These are phyloP conservation scores for Lantana camara DNA, from an alignment of 257 asterid genomes.

Conservation along the genomic window DNA sequence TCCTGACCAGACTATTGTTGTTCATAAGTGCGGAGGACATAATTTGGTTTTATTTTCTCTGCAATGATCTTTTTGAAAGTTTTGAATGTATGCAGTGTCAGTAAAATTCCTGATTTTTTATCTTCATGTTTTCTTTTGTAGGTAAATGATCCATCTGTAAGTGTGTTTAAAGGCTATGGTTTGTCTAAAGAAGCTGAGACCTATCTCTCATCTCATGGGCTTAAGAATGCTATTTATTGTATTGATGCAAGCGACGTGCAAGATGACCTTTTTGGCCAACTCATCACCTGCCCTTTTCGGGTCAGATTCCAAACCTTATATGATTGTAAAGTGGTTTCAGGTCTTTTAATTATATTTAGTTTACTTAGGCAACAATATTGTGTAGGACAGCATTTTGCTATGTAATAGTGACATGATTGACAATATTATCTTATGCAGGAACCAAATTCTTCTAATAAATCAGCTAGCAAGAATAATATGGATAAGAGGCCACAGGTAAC, in stretches of 20 bases:
- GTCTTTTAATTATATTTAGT: background rate
- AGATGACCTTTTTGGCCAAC: slow-evolving; percentile 83
- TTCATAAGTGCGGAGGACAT: background rate
- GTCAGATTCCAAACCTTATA: slow-evolving; percentile 46
- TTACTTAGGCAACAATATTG: background rate
- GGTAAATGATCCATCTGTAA: slow-evolving; percentile 64
- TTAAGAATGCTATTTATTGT: slow-evolving; percentile 75
- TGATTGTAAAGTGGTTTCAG: slow-evolving; percentile 12
- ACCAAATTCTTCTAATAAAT: slow-evolving; percentile 71
- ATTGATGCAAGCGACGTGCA: slow-evolving; percentile 56
- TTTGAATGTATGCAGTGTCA: background rate
- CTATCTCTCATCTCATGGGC: slow-evolving; percentile 78
- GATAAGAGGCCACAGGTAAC: slow-evolving; percentile 70
- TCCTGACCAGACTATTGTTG: background rate
- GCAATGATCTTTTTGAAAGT: background rate
- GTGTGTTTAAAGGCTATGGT: slow-evolving; percentile 79
- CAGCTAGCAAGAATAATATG: slow-evolving; percentile 45
- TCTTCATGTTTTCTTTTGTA: slow-evolving; percentile 32
- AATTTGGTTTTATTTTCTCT: background rate
- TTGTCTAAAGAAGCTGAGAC: slow-evolving; percentile 78
- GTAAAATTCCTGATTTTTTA: slow-evolving; percentile 9
- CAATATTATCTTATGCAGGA: slow-evolving; percentile 50
- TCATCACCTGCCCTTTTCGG: slow-evolving; percentile 78
- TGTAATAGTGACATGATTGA: background rate
- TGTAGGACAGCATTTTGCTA: background rate